Evolutionary conservation across 768 basidiomycete species (phyloP).

Genomic region (Psilocybe tampanensis): DNA sequence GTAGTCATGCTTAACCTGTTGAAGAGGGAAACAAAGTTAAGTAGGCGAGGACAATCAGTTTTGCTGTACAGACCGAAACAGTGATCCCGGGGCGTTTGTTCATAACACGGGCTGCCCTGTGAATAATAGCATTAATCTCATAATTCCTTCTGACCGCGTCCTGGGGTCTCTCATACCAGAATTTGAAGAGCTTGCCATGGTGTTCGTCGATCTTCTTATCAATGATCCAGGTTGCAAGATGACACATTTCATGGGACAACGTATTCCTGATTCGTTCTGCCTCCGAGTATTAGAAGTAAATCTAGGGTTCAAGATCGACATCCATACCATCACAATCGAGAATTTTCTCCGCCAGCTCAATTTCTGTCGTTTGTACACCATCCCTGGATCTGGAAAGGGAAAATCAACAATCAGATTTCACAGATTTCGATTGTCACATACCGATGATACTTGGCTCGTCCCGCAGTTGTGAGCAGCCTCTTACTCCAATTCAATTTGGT

Average conservation of each 20-base stretch:
- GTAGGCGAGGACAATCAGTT: neutral
- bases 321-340: constrained; percentile 70
- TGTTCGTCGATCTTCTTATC: constrained; percentile 68
- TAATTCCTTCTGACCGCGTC: neutral
- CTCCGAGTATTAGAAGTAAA: neutral
- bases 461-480: constrained; percentile 67
- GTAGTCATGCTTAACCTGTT: constrained; percentile 75
- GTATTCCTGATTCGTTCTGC: constrained; percentile 82
- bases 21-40: neutral
- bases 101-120: constrained; percentile 76
- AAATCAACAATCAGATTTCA: neutral
- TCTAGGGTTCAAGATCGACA: neutral
- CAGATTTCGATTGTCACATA: constrained; percentile 22
- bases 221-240: constrained; percentile 86
- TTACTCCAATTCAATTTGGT: constrained; percentile 71
- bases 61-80: constrained; percentile 55
- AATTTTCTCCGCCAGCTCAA: constrained; percentile 84
- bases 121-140: neutral
- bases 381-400: constrained; percentile 48
- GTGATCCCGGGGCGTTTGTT: constrained; percentile 65
- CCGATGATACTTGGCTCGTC: constrained; percentile 68
- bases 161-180: constrained; percentile 51
- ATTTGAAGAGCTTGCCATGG: constrained; percentile 74
- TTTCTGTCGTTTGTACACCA: constrained; percentile 60
- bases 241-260: constrained; percentile 91